Base-by-base conservation (phyloP, 2,329 filamentous ascomycete genomes). In the Pezicula neosporulosa region DNA sequence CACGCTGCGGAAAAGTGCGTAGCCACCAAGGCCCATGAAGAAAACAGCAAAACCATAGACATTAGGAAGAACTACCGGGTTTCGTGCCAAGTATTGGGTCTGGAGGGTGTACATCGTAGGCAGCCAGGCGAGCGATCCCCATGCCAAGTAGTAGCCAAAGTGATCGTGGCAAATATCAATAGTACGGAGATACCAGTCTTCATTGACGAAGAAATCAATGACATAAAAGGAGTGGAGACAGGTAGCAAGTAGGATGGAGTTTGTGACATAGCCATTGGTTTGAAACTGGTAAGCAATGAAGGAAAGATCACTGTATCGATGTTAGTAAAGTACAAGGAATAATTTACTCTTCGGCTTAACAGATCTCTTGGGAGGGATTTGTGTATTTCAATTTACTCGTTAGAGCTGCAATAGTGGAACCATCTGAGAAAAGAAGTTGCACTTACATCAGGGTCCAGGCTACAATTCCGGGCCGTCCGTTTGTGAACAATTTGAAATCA, bases 161-260 rank as follows among this genome's bases (percentile, higher is more conserved):
- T 73, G 71, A 47, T 74, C 70, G 50, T 73, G 69, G 44, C 64
- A 64, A 41, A 74, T 73, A 47, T 73, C 69, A 19, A 73, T 70
- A 15, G 71, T 73, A 24, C 68, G 63, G 38, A 74, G 61, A 52
- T 77, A 76, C 74, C 75, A 77, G 12, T 70, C 67, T 55, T 77
- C 75, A 7, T 77, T 76, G 44, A 72, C 61, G 46, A 77, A 78
- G 50, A 77, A 77, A 44, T 78, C 74, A 0, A 76, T 55, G 7
- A 76, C 70, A 47, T 77, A 77, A 7, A 75, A 56, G 1, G 63
- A 59, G 51, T 77, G 75, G 2, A 77, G 65, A 30, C 73, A 63
- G 6, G 70, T 70, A 8, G 74, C 67, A 8, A 77, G 64, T 1
- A 77, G 57, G 13, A 77, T 66, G 2, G 70, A 70, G 30, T 70